phyloP scores from a whole-genome alignment of 2,329 filamentous ascomycete species.

The Pseudogymnoascus sp. region DNA sequence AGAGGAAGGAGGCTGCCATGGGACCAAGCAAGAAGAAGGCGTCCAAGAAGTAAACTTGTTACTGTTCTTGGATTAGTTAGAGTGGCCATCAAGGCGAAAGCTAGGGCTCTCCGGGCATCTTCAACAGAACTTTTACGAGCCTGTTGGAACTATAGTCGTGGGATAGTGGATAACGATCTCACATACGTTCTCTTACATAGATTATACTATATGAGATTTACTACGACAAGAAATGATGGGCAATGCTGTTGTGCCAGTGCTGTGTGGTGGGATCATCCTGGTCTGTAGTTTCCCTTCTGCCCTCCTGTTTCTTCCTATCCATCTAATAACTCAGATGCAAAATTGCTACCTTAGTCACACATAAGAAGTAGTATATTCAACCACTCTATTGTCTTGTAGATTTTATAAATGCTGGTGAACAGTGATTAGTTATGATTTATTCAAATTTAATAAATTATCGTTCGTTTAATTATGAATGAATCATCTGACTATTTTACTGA shows the following conservation, averaged over 20 bases:
- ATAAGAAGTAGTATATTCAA: background rate
- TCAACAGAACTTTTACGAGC: background rate
- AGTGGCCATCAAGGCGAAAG: background rate
- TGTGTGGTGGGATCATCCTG: background rate
- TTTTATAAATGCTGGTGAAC: no score
- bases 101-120: background rate
- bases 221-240: background rate
- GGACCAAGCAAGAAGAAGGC: slow-evolving; percentile 24
- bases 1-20: slow-evolving; percentile 32
- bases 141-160: background rate
- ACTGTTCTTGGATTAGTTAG: background rate
- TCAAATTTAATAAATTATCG: background rate
- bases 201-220: slow-evolving; percentile 10
- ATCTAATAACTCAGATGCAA: background rate
- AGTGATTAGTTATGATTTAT: background rate
- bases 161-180: background rate
- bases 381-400: background rate
- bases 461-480: background rate
- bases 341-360: background rate
- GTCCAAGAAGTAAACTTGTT: slow-evolving; percentile 20
- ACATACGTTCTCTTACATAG: slow-evolving; percentile 9
- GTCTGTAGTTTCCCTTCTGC: background rate
- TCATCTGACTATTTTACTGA: background rate
- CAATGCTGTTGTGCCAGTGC: background rate
- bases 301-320: background rate